phyloP scores from a whole-genome alignment of 352 stramenopile species.

The Phytophthora podocarpi region DNA sequence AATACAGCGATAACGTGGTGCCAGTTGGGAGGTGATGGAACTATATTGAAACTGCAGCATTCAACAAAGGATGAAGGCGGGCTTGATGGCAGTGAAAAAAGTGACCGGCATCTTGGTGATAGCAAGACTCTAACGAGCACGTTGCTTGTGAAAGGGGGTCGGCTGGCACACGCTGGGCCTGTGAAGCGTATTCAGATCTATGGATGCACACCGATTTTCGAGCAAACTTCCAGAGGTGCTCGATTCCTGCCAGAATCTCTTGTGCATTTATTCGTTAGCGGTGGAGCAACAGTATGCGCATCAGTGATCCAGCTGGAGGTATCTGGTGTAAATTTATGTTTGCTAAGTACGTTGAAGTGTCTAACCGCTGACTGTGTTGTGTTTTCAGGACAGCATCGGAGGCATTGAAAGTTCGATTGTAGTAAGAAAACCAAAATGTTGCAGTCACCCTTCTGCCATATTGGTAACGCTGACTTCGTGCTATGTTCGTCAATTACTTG shows the following conservation, averaged over 20 bases:
- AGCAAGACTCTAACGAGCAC: constrained; percentile 35
- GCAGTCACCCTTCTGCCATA: not conserved
- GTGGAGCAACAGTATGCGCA: constrained; percentile 63
- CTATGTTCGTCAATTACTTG: constrained; percentile 5
- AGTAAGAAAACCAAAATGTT: constrained; percentile 27
- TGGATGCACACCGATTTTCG: constrained; percentile 77
- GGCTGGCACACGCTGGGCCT: constrained; percentile 52
- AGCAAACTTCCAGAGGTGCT: constrained; percentile 47
- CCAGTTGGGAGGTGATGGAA: constrained; percentile 78
- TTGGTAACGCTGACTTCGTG: constrained; percentile 7
- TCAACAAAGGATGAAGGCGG: constrained; percentile 17
- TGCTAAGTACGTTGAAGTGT: not conserved
- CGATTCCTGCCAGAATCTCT: constrained; percentile 63
- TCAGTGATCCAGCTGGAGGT: constrained; percentile 65
- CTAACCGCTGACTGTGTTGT: constrained; percentile 1
- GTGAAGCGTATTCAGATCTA: constrained; percentile 75
- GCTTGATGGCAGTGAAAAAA: constrained; percentile 8
- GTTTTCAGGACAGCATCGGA: constrained; percentile 38
- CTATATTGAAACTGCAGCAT: constrained; percentile 69
- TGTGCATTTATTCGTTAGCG: constrained; percentile 69
- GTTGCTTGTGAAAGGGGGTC: constrained; percentile 63
- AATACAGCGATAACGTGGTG: constrained; percentile 67
- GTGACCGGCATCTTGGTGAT: not conserved
- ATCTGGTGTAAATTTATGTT: not conserved
- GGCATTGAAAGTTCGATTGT: constrained; percentile 52